Evolutionary conservation across 192 early-diverging fungal genomes (phyloP).

Genomic region (Backusella parvicylindrica): DNA sequence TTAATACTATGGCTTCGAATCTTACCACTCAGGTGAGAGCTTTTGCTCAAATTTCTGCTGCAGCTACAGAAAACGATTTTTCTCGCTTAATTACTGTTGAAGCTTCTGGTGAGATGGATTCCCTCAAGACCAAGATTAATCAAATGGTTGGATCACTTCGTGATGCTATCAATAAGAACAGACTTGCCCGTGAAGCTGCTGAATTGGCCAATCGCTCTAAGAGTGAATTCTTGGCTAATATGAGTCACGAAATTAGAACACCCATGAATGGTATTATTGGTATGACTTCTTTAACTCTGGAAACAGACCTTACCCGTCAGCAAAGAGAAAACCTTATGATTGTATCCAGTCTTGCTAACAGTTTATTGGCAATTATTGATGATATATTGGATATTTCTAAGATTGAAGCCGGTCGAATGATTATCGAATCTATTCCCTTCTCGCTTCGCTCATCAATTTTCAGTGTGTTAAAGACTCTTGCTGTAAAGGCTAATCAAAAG

Average conservation of each 20-base stretch:
- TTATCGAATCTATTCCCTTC: conserved; percentile 61
- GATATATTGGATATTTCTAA: conserved; percentile 68
- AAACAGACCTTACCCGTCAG: conserved; percentile 65
- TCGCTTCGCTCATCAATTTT: conserved; percentile 53
- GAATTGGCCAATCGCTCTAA: conserved; percentile 79
- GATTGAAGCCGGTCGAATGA: conserved; percentile 74
- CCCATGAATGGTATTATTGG: conserved; percentile 82
- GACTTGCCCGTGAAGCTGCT: conserved; percentile 70
- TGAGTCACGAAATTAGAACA: conserved; percentile 55
- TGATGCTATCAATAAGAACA: conserved; percentile 73
- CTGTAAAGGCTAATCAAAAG: conserved; percentile 61
- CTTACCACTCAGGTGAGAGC: conserved; percentile 63
- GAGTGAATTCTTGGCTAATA: conserved; percentile 65
- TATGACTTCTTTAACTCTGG: conserved; percentile 62
- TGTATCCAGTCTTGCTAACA: conserved; percentile 39
- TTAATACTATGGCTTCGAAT: conserved; percentile 59
- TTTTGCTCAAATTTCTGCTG: conserved; percentile 59
- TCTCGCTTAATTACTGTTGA: conserved; percentile 58
- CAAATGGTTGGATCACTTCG: conserved; percentile 69
- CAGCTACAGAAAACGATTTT: conserved; percentile 54
- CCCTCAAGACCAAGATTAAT: conserved; percentile 61
- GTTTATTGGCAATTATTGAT: conserved; percentile 46
- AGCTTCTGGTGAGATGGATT: conserved; percentile 66
- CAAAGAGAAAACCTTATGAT: conserved; percentile 59
- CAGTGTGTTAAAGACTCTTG: conserved; percentile 59